Evolutionary conservation across 768 basidiomycete genomes (phyloP).

Genomic region (Amyloporia xantha): DNA sequence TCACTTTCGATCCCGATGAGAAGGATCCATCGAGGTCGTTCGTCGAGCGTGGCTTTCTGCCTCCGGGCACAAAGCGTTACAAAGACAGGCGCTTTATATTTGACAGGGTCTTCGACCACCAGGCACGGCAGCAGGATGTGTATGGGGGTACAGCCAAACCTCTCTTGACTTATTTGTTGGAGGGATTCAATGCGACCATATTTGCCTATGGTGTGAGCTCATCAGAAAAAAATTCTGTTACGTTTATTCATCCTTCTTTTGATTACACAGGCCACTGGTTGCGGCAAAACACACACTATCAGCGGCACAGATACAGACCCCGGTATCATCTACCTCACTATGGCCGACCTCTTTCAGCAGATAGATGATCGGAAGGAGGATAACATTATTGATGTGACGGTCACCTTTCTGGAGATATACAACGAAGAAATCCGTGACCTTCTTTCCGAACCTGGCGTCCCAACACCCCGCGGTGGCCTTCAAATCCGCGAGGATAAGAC

Average conservation of each 20-base stretch:
- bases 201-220: slow-evolving; percentile 95
- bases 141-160: slow-evolving; percentile 84
- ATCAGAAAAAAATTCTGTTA: no score
- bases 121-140: slow-evolving; percentile 78
- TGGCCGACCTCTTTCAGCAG: slow-evolving; percentile 92
- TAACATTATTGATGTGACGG: slow-evolving; percentile 78
- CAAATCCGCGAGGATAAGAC: slow-evolving; percentile 92
- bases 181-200: slow-evolving; percentile 95
- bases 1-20: slow-evolving; percentile 95
- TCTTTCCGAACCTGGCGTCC: slow-evolving; percentile 64
- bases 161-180: slow-evolving; percentile 74
- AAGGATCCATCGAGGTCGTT: slow-evolving; percentile 75
- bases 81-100: slow-evolving; percentile 98
- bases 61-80: slow-evolving; percentile 86
- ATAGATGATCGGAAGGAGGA: slow-evolving; percentile 87
- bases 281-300: slow-evolving; percentile 99
- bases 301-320: slow-evolving; percentile 85
- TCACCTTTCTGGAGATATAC: slow-evolving; percentile 98
- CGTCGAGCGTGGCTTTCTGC: slow-evolving; percentile 77
- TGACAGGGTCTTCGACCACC: slow-evolving; percentile 83
- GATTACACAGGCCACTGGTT: slow-evolving; percentile 99
- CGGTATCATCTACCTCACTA: slow-evolving; percentile 93
- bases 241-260: no score
- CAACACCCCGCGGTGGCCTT: slow-evolving; percentile 73
- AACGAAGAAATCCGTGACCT: slow-evolving; percentile 98